A percentile compares a stretch with the other conserved stretches of the same genome.
These are phyloP conservation scores for Phytophthora multivora DNA, from an alignment of 352 stramenopile species.

Conservation along the genomic window DNA sequence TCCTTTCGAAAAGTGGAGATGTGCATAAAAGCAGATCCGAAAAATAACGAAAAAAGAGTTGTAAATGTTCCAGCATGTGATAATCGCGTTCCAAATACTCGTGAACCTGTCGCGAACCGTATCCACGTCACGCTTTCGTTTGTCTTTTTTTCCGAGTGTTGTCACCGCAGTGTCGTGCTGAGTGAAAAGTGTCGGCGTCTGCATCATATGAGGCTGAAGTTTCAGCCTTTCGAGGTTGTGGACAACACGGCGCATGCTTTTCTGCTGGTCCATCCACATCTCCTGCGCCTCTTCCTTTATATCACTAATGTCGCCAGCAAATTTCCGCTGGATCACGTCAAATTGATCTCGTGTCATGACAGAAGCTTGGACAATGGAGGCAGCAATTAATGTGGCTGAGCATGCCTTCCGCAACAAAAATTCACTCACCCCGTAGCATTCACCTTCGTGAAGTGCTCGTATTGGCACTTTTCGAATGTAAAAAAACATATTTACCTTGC, in stretches of 20 bases:
- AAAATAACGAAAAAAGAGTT: constrained; percentile 74
- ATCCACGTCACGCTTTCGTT: constrained; percentile 19
- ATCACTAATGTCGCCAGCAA: constrained; percentile 53
- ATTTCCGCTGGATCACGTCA: constrained; percentile 66
- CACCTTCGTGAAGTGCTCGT: constrained; percentile 58
- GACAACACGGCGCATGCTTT: constrained; percentile 35
- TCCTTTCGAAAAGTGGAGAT: constrained; percentile 37
- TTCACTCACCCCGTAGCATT: constrained; percentile 75
- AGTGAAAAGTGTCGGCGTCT: constrained; percentile 59
- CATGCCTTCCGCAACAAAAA: constrained; percentile 63
- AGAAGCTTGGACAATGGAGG: constrained; percentile 58
- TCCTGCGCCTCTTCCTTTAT: constrained; percentile 51
- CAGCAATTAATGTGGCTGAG: constrained; percentile 51
- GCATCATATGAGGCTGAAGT: constrained; percentile 59
- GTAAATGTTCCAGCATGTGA: constrained; percentile 79
- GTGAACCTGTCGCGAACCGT: constrained; percentile 31
- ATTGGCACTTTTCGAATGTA: constrained; percentile 50
- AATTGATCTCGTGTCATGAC: constrained; percentile 81
- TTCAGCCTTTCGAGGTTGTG: constrained; percentile 59
- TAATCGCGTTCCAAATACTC: constrained; percentile 50
- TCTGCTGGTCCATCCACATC: constrained; percentile 46
- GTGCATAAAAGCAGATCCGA: constrained; percentile 65
- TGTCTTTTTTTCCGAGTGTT: neutral
- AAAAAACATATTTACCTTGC: constrained; percentile 66
- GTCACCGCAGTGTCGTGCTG: constrained; percentile 37